Base-by-base conservation (phyloP, 805 yeast genomes). In the Monosporozyma siamensis region DNA sequence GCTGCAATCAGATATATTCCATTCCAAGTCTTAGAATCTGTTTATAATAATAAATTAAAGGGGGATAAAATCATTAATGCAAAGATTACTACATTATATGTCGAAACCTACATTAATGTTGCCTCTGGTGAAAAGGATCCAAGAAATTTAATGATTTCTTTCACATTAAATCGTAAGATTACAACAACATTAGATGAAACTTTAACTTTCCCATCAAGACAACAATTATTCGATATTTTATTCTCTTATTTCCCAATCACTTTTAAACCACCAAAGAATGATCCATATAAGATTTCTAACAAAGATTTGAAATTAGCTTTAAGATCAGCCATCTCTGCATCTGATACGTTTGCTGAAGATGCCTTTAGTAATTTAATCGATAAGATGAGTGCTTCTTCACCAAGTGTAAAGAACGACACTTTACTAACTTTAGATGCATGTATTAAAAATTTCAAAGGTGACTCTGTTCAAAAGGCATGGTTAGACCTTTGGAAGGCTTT, bases 211-310 rank as follows among this genome's bases (percentile, higher is more conserved):
- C 42, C 38, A 8, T 30, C 21, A 3, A 55, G 73, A 25, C 81
- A 82, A 49, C 86, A 84, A 8, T 59, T 92, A 45, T 94, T 89
- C 58, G 98, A 92, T 58, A 77, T 83, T 27, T 70, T 86, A 32
- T 94, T 90, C 58, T 92, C 98, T 62, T 92, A 92, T 65, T 92
- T 90, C 66, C 99, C 99, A 10, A 89, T 92, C 34, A 83, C 96
- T 1, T 92, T 94, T 65, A 80, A 79, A 44, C 95, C 97, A 1
- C 95, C 97, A 3, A 75, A 78, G 38, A 68, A 72, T 50, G 85
- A 85, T 59, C 95, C 90, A 53, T 87, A 88, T 58, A 77, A 80
- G 48, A 83, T 87, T 49, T 77, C 95, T 0, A 76, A 87, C 1
- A 74, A 71, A 1, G 83, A 87, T 42, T 68, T 94, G 50, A 86